Conservation (phyloP, 495 filamentous ascomycete genomes). For the Hypoxylon subgilvum region DNA sequence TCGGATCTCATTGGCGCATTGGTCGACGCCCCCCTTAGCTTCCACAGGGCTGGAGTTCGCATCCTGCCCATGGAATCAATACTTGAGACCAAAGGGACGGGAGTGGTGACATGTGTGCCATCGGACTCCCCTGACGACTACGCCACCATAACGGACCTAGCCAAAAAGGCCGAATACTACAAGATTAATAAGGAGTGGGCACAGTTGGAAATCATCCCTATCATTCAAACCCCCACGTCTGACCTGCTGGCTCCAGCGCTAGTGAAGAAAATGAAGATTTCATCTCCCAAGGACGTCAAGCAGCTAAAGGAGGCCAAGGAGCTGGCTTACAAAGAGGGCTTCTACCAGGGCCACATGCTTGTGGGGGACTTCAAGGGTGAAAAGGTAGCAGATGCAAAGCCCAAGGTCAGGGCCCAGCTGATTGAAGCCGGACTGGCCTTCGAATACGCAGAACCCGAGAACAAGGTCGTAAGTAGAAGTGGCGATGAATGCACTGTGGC, state of each 20-base stretch:
- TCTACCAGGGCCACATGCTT: slow-evolving; percentile 92
- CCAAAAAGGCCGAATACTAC: slow-evolving; percentile 97
- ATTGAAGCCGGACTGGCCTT: slow-evolving; percentile 83
- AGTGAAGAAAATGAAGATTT: slow-evolving; percentile 93
- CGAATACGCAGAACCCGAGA: slow-evolving; percentile 90
- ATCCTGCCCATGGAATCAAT: slow-evolving; percentile 96
- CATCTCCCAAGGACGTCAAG: slow-evolving; percentile 90
- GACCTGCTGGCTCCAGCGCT: slow-evolving; percentile 81
- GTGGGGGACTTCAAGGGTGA: slow-evolving; percentile 88
- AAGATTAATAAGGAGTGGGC: slow-evolving; percentile 97
- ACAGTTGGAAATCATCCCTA: slow-evolving; percentile 80
- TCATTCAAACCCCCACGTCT: slow-evolving; percentile 88
- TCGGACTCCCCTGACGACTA: slow-evolving; percentile 97
- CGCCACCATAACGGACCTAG: slow-evolving; percentile 82
- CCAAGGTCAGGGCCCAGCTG: slow-evolving; percentile 79
- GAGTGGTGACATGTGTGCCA: slow-evolving; percentile 93
- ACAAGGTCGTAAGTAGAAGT: slow-evolving; percentile 81
- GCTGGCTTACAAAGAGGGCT: slow-evolving; percentile 95
- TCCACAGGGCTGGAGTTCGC: slow-evolving; percentile 76
- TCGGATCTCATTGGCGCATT: slow-evolving; percentile 84
- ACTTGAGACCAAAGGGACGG: slow-evolving; percentile 90
- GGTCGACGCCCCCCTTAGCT: slow-evolving; percentile 86
- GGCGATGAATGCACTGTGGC: slow-evolving; percentile 92
- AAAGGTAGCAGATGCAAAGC: slow-evolving; percentile 83
- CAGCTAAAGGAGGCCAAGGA: slow-evolving; percentile 94